Evolutionary conservation across 2,329 filamentous ascomycete genomes (phyloP), one percentile per base, ranked within the genome.

Genomic region (Arthrobotrys megalospora): DNA sequence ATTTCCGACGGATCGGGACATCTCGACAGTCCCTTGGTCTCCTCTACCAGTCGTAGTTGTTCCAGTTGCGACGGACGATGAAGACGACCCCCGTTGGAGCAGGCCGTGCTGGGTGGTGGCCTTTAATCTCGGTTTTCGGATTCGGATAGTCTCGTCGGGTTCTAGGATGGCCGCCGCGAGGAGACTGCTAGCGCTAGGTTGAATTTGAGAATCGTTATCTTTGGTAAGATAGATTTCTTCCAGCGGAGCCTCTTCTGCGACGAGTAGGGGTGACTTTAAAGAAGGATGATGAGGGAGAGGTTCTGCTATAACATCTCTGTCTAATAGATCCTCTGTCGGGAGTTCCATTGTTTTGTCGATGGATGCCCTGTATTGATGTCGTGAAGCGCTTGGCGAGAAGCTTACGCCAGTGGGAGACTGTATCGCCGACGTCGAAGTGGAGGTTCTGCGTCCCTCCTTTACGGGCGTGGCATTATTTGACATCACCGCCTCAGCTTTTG

Each of bases 301-400:
- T 38, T 78, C 75, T 4, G 45, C 66, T n/a, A 78, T 63, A 34
- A 64, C 66, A 48, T 78, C 67, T 52, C 43, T 58, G 14, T 32
- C 45, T 16, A 72, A 34, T n/a, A 63, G 8, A 45, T 72, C 75
- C 5, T 72, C 75, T 21, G 65, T 68, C 8, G 75, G 75, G 28
- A 78, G 10, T 43, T 78, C 75, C 75, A 78, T 67, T 2, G 75
- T 78, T 38, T 78, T 78, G 32, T 78, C 75, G 11, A 78, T 78
- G 2, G 75, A 78, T 8, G 67, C 62, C 34, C 75, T 32, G 50
- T 78, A 78, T 50, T 78, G 75, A 50, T 78, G 67, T 45, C 75
- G 60, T 12, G 75, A 63, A 6, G 32, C 62, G 32, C 67, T 58
- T 55, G 67, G 75, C 50, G 75, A 71, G 21, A 78, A 78, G 38